Percentiles rank a stretch among this genome's conserved stretches.
phyloP scores from a whole-genome alignment of 805 yeast species.

The Wickerhamomyces alni region DNA sequence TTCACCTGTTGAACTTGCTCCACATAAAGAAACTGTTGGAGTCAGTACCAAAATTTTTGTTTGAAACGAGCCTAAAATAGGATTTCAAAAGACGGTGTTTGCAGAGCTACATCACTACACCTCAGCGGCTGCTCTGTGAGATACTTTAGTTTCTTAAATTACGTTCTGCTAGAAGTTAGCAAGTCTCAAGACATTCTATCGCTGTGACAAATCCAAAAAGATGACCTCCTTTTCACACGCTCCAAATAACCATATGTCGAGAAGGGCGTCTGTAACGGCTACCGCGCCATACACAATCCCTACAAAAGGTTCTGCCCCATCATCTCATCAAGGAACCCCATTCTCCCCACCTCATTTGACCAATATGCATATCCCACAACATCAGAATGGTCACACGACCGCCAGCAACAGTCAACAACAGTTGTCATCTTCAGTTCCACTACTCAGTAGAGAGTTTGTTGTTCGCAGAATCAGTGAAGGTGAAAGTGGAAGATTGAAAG shows the following conservation, averaged over 20 bases:
- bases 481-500: conserved; percentile 78
- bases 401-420: conserved; percentile 3
- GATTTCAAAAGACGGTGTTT: no score
- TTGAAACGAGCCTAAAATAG: no score
- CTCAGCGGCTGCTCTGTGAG: no score
- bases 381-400: conserved; percentile 6
- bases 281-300: conserved; percentile 35
- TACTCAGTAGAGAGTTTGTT: conserved; percentile 59
- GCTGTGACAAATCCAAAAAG: no score
- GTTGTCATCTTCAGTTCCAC: conserved; percentile 30
- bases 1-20: background rate
- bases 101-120: no score
- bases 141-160: no score
- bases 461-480: conserved; percentile 83
- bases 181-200: no score
- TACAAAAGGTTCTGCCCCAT: conserved; percentile 5
- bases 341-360: conserved; percentile 18
- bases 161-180: no score
- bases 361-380: conserved; percentile 13
- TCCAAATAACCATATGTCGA: conserved; percentile 18
- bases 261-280: conserved; percentile 30
- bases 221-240: conserved; percentile 10
- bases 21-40: background rate
- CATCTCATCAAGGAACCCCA: conserved; percentile 5
- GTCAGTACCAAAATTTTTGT: background rate